Conservation (phyloP, 306 rosid genomes). For the Oxytropis ochrocephala region DNA sequence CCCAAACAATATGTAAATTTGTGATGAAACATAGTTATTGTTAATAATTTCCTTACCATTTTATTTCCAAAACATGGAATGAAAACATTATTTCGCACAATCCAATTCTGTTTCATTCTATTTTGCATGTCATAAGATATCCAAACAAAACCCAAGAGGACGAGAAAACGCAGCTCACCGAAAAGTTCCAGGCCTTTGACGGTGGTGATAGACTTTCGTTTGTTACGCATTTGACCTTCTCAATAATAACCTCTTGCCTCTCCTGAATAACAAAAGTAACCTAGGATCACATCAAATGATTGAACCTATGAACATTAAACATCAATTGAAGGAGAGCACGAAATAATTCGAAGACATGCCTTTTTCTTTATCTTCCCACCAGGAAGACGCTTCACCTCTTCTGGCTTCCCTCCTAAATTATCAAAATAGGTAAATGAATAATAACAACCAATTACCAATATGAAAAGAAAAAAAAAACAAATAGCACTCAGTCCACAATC, state of each 20-base stretch:
- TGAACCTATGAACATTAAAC: neutral
- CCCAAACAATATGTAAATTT: neutral
- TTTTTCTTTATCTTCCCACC: constrained; percentile 99
- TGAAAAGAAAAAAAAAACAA: neutral
- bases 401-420: constrained; percentile 62
- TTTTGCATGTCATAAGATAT: neutral
- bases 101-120: neutral
- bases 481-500: neutral
- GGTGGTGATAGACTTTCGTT: constrained; percentile 87
- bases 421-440: neutral
- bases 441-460: neutral
- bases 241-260: constrained; percentile 83
- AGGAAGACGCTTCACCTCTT: constrained; percentile 94
- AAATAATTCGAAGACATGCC: constrained; percentile 29
- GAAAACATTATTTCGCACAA: neutral
- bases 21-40: neutral
- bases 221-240: constrained; percentile 89
- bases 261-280: constrained; percentile 50
- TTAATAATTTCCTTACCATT: neutral
- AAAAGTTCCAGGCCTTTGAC: constrained; percentile 95
- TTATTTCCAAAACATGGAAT: neutral
- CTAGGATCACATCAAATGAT: constrained; percentile 2
- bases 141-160: constrained; percentile 3
- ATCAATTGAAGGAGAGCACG: neutral
- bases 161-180: constrained; percentile 47